phyloP scores from a whole-genome alignment of 2,329 filamentous ascomycete species.

The Conoideocrella luteorostrata region DNA sequence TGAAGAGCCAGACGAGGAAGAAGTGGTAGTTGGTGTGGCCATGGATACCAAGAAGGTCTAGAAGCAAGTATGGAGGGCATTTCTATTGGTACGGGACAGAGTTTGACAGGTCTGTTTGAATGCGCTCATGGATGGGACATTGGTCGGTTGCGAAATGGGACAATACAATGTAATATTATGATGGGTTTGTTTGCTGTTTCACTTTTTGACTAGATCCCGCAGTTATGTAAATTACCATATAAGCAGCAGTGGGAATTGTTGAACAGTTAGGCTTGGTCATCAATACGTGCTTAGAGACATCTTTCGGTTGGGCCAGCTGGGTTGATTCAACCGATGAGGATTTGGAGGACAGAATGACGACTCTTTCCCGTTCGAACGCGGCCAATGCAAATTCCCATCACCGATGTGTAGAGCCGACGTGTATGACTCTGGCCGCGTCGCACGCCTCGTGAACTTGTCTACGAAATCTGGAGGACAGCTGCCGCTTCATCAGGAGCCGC shows the following conservation, averaged over 20 bases:
- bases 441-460: too few relatives aligned
- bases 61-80: not conserved
- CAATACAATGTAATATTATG: conserved; percentile 6
- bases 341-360: too few relatives aligned
- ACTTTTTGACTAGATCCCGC: conserved; percentile 2
- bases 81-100: not conserved
- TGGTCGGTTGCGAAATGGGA: not conserved
- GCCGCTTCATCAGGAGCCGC: too few relatives aligned
- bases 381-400: too few relatives aligned
- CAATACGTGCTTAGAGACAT: too few relatives aligned
- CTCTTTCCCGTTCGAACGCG: too few relatives aligned
- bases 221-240: conserved; percentile 9
- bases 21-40: conserved; percentile 30
- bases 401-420: too few relatives aligned
- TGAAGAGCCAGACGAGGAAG: conserved; percentile 52
- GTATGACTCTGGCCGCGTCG: too few relatives aligned
- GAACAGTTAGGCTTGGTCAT: not conserved
- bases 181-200: not conserved
- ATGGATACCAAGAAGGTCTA: not conserved
- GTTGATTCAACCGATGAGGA: too few relatives aligned
- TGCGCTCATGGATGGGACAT: not conserved
- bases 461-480: too few relatives aligned
- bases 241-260: not conserved
- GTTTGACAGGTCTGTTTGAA: not conserved
- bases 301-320: too few relatives aligned